These are phyloP conservation scores for Stachybotrys echinatus DNA, from an alignment of 2,329 filamentous ascomycete genomes.

Conservation along the genomic window DNA sequence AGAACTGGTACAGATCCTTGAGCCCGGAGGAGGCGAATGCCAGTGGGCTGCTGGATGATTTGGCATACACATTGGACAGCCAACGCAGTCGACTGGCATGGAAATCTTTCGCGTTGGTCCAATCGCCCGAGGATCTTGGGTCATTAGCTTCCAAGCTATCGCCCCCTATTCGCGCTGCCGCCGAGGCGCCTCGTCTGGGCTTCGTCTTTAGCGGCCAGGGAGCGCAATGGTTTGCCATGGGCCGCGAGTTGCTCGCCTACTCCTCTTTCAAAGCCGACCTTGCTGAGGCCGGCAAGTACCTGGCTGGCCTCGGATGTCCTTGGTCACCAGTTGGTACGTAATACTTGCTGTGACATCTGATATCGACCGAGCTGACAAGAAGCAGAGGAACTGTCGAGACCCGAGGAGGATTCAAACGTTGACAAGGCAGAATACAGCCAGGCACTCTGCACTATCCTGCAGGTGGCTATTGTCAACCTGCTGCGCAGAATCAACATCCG, in stretches of 20 bases:
- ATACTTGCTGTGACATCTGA: not conserved
- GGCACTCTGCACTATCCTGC: not conserved
- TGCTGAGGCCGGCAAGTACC: not conserved
- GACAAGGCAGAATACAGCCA: not conserved
- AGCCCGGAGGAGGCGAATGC: not conserved
- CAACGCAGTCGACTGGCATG: not conserved
- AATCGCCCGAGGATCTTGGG: not conserved
- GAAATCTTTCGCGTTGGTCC: not conserved
- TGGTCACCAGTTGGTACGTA: not conserved
- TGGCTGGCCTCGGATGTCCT: not conserved
- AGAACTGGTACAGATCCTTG: no score
- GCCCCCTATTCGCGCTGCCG: not conserved
- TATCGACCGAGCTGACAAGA: not conserved
- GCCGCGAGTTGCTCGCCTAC: not conserved
- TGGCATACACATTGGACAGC: not conserved
- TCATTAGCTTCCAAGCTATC: not conserved
- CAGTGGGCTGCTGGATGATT: not conserved
- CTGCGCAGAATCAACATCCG: not conserved
- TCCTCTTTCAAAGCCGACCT: not conserved
- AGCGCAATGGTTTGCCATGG: not conserved
- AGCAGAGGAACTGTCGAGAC: not conserved
- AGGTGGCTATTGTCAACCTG: not conserved
- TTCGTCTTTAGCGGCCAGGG: slow-evolving; percentile 7
- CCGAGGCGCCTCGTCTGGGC: slow-evolving; percentile 7
- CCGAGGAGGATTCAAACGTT: not conserved